Evolutionary conservation across 2,329 filamentous ascomycete species (phyloP), one percentile per base, ranked within the genome.

Genomic region (Simplicillium sp.): DNA sequence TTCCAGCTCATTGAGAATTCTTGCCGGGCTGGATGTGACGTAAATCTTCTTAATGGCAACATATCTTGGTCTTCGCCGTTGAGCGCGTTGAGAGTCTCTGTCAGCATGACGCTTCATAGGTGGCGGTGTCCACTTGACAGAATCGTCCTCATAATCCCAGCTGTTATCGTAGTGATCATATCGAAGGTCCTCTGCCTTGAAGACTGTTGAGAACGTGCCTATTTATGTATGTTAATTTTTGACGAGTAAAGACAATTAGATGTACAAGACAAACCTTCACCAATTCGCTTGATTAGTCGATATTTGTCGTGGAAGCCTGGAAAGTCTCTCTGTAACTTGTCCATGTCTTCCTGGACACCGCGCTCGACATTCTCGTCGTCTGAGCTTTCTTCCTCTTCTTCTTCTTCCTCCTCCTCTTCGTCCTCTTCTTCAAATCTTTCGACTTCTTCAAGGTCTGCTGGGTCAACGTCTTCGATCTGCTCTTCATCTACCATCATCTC

Each of bases 31-130:
- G 47, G 89, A 96, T 1, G 94, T 98, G 48, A 97, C 92, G 61
- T 98, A 98, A 52, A 98, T 98, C 68, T 98, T 98, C 68, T 98
- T 98, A 62, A 98, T 86, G 15, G 94, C 92, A 46, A 98, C 94
- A 55, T 83, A 97, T 57, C 84, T 86, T 17, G 83, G 70, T 16
- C 48, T 49, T 40, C 50, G 58, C 34, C 56, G 52, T 36, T 55
- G 56, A 6, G 53, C 50, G 15, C 49, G 50, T 34, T 55, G 53
- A 28, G 59, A 58, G 15, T 57, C 60, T 37, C 63, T 56, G 34
- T 67, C 67, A 8, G 52, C 37, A 54, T 61, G 52, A 59, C 70
- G 55, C 56, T 78, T 83, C 11, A 78, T 57, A 1, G 80, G 77
- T n/a, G 80, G 83, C n/a, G 79, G 75, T 15, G 71, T 70, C 77